Conservation (phyloP, 2,329 filamentous ascomycete genomes). For the Pseudogymnoascus sp. region DNA sequence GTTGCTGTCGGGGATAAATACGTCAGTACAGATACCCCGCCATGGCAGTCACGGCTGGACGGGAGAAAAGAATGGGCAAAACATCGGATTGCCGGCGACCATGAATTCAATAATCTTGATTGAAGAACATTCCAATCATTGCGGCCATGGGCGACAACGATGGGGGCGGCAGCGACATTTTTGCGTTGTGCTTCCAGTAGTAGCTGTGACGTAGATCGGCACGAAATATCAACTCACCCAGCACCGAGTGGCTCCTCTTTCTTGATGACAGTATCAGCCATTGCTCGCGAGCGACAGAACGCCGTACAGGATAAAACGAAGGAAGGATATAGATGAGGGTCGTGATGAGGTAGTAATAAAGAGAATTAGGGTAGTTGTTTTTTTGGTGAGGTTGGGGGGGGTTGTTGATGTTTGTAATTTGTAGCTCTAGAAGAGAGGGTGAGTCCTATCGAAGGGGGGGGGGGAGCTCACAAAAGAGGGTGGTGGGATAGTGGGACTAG, state of each 20-base stretch:
- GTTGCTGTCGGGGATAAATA: constrained; percentile 45
- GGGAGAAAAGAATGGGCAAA: not conserved
- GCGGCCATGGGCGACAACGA: not conserved
- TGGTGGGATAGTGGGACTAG: not conserved
- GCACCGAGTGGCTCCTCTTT: constrained; percentile 40
- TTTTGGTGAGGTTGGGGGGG: too few species aligned
- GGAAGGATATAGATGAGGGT: constrained; percentile 11
- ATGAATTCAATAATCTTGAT: not conserved
- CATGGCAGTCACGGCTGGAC: not conserved
- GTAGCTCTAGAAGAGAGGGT: constrained; percentile 13
- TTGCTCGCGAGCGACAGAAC: constrained; percentile 19
- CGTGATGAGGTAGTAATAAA: constrained; percentile 1
- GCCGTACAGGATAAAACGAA: constrained; percentile 13
- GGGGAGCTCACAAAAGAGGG: not conserved
- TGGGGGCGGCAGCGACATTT: not conserved
- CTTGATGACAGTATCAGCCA: constrained; percentile 44
- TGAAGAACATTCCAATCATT: not conserved
- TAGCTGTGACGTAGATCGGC: constrained; percentile 21
- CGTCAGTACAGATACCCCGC: not conserved
- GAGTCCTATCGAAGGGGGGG: not conserved
- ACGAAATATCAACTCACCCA: constrained; percentile 37
- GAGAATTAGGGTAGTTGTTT: constrained; percentile 6
- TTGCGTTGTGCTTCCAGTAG: not conserved
- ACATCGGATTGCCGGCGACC: not conserved
- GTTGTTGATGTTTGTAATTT: not conserved